Percentiles rank a stretch among this genome's conserved stretches.
Conservation (phyloP, 2,329 filamentous ascomycete species). For the Ambrosiella beaveri region DNA sequence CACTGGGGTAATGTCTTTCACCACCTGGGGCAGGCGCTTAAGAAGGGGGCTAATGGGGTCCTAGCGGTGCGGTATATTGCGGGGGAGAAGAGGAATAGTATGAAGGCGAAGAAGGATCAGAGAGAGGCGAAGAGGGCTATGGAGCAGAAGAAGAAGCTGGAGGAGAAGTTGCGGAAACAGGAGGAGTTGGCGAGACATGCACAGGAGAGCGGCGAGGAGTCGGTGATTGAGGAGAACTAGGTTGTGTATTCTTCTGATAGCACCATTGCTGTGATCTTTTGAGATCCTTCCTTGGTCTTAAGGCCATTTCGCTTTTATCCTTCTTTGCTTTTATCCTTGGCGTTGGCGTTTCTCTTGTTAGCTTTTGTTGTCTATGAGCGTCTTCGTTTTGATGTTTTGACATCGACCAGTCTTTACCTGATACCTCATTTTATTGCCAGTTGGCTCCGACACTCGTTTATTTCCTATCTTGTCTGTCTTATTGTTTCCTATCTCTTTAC, state of each 20-base stretch:
- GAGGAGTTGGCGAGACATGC: constrained; percentile 9
- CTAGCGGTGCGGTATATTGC: constrained; percentile 21
- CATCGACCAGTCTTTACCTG: constrained; percentile 9
- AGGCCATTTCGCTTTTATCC: not conserved
- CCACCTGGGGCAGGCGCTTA: constrained; percentile 22
- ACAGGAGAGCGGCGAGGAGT: constrained; percentile 1
- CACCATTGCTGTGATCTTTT: not conserved
- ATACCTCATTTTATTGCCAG: constrained; percentile 1
- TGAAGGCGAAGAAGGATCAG: constrained; percentile 18
- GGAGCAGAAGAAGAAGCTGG: constrained; percentile 22
- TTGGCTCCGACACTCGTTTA: constrained; percentile 2
- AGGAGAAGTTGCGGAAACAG: constrained; percentile 20
- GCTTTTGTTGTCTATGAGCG: not conserved
- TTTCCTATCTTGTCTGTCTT: not conserved
- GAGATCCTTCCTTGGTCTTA: not conserved
- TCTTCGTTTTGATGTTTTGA: not conserved
- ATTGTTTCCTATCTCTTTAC: not conserved
- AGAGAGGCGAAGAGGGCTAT: constrained; percentile 18
- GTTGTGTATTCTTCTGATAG: not conserved
- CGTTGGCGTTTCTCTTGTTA: not conserved
- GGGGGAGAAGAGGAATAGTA: constrained; percentile 22
- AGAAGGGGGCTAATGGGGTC: constrained; percentile 20
- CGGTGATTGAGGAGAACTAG: not conserved
- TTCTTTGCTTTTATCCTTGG: not conserved
- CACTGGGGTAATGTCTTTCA: constrained; percentile 23